Conservation (phyloP, 495 filamentous ascomycete genomes). For the Hypoxylon lienhwacheense region DNA sequence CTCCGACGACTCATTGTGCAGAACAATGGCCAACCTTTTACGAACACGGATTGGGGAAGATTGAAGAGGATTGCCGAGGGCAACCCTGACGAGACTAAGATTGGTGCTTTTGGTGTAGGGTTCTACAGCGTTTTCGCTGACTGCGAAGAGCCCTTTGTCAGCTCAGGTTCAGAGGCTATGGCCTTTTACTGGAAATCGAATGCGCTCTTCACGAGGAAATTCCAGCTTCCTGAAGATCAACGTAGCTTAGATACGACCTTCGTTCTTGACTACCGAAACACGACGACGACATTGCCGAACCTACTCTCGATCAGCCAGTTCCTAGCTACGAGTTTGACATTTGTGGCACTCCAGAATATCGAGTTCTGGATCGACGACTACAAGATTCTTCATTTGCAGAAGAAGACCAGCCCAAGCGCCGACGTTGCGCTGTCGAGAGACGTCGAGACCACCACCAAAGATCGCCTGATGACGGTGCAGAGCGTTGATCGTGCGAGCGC, state of each 20-base stretch:
- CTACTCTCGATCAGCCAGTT: conserved; percentile 87
- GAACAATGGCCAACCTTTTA: conserved; percentile 87
- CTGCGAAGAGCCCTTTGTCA: conserved; percentile 95
- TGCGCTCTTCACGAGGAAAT: conserved; percentile 82
- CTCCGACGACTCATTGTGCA: conserved; percentile 79
- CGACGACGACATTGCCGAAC: conserved; percentile 79
- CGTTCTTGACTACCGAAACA: conserved; percentile 87
- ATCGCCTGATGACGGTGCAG: conserved; percentile 79
- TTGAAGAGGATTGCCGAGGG: conserved; percentile 97
- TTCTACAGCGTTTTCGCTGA: conserved; percentile 99
- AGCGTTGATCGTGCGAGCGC: conserved; percentile 75
- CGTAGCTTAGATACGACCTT: conserved; percentile 77
- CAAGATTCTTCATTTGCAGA: conserved; percentile 72
- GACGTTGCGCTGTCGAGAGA: conserved; percentile 74
- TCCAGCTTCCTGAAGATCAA: conserved; percentile 66
- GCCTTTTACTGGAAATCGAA: conserved; percentile 99
- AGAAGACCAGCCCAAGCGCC: conserved; percentile 77
- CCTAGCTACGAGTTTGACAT: conserved; percentile 91
- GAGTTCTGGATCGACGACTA: conserved; percentile 90
- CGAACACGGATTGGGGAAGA: conserved; percentile 84
- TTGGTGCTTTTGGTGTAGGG: conserved; percentile 96
- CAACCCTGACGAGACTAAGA: conserved; percentile 98
- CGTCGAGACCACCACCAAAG: conserved; percentile 76
- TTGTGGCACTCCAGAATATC: conserved; percentile 83
- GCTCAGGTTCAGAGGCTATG: conserved; percentile 88